phyloP scores from a whole-genome alignment of 1,139 yeast species.

The Pichia cactophila region DNA sequence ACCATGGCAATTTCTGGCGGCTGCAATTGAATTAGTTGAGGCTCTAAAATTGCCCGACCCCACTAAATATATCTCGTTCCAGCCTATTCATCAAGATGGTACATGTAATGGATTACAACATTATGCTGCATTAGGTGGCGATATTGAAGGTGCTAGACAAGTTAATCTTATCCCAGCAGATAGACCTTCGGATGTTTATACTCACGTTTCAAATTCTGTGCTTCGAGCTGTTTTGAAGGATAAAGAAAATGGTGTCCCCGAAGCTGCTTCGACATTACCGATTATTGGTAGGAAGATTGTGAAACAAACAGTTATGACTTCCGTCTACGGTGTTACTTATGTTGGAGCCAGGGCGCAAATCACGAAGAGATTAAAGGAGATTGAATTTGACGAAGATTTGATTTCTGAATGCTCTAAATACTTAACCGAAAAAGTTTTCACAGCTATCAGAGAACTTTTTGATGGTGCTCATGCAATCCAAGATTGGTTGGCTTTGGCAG shows the following conservation, averaged over 20 bases:
- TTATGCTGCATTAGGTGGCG: constrained; percentile 97
- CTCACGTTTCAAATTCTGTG: constrained; percentile 74
- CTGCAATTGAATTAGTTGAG: constrained; percentile 69
- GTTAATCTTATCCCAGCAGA: constrained; percentile 81
- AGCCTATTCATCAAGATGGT: constrained; percentile 96
- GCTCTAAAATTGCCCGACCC: constrained; percentile 74
- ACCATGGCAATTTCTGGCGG: constrained; percentile 93
- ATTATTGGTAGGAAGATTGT: constrained; percentile 79
- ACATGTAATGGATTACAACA: constrained; percentile 97
- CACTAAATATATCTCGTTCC: constrained; percentile 61
- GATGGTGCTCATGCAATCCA: constrained; percentile 92
- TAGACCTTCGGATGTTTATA: constrained; percentile 85
- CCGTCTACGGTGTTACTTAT: constrained; percentile 94
- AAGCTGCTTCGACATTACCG: constrained; percentile 49
- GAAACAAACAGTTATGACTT: constrained; percentile 97
- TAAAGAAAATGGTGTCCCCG: constrained; percentile 38
- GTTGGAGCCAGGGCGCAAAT: constrained; percentile 92
- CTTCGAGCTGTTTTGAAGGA: constrained; percentile 51
- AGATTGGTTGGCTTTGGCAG: constrained; percentile 91
- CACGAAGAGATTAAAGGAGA: constrained; percentile 49
- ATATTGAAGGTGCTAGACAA: constrained; percentile 86
- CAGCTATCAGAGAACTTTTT: constrained; percentile 77
- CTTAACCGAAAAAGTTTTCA: constrained; percentile 71
- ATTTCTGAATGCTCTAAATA: constrained; percentile 47
- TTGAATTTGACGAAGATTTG: constrained; percentile 32